Base-by-base conservation (phyloP, 2,329 filamentous ascomycete species). In the Colletotrichum tofieldiae region DNA sequence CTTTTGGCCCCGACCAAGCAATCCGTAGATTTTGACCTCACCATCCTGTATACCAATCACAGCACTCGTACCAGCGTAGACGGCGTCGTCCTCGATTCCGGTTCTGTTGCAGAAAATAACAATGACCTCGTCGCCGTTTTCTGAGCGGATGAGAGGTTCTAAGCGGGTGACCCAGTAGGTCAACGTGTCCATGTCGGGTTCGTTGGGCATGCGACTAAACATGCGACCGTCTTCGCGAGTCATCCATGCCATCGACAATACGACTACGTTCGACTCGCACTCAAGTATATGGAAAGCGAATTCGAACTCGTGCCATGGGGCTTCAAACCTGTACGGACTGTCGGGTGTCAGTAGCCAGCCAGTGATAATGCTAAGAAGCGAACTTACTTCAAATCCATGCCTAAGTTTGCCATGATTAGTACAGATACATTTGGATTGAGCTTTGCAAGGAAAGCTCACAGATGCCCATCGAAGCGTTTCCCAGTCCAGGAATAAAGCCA, bases 181-280 rank as follows among this genome's bases (percentile, higher is more conserved):
- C 11, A 96, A 78, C 0, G 93, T 94, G 32, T 93, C 90, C 82
- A 93, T 87, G 75, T 95, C 93, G 0, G 93, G 92, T 61, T 91
- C 88, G 1, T 86, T 78, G 0, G 88, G 89, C 74, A 74, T 83
- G 37, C 75, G 84, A 71, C 77, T 89, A 78, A 84, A 90, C 9
- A 71, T 69, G 23, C 77, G 84, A 1, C 81, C 85, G 76, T 85
- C 87, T 73, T 85, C 90, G 67, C 79, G 84, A 1, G 93, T 94
- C 41, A 93, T 84, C 93, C 93, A 96, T 0, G 94, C 93, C 93
- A 95, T 95, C 5, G 89, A 90, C 0, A 96, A 75, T 43, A 95
- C 89, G 1, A 94, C 90, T 0, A 95, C 74, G 18, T 90, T 89
- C 0, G 92, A 88, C 0, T 86, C 77, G 0, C 82, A 81, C 1